Evolutionary conservation across 2,329 filamentous ascomycete species (phyloP).

Genomic region (Helotiales sp.): DNA sequence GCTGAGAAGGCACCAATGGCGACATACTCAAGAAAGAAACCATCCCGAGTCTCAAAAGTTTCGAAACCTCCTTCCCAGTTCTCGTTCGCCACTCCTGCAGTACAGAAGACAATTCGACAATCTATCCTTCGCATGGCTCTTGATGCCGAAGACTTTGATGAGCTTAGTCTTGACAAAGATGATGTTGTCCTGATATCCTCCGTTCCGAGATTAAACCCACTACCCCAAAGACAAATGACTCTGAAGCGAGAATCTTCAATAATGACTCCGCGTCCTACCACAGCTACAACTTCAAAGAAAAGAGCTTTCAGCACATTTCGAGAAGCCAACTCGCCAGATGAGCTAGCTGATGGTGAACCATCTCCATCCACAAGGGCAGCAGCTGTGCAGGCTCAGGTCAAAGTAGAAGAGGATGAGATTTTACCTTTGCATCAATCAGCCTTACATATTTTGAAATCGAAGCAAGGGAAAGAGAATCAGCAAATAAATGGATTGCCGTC

Average conservation of each 20-base stretch:
- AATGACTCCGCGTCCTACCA: not conserved
- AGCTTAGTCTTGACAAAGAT: conserved; percentile 28
- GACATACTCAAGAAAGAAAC: not conserved
- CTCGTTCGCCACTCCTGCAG: not conserved
- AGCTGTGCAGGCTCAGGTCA: conserved; percentile 3
- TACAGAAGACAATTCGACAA: conserved; percentile 7
- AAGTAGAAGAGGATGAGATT: conserved; percentile 5
- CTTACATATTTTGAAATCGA: not conserved
- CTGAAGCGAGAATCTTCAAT: conserved; percentile 21
- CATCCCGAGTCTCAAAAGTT: too few relatives aligned
- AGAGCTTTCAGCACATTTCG: conserved; percentile 20
- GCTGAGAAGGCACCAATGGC: not conserved
- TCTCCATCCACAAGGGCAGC: not conserved
- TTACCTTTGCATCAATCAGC: not conserved
- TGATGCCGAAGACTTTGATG: conserved; percentile 28
- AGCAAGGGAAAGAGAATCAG: not conserved
- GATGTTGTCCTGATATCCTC: conserved; percentile 27
- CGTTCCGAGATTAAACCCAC: conserved; percentile 10
- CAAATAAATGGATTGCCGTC: not conserved
- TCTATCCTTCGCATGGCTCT: not conserved
- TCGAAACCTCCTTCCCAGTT: not conserved
- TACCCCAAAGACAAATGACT: conserved; percentile 7
- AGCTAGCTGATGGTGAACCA: not conserved
- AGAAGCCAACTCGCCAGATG: conserved; percentile 7
- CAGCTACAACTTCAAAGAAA: conserved; percentile 13